Evolutionary conservation across 192 early-diverging fungal genomes (phyloP), one percentile per base, ranked within the genome.

Genomic region (Piromyces finnis): DNA sequence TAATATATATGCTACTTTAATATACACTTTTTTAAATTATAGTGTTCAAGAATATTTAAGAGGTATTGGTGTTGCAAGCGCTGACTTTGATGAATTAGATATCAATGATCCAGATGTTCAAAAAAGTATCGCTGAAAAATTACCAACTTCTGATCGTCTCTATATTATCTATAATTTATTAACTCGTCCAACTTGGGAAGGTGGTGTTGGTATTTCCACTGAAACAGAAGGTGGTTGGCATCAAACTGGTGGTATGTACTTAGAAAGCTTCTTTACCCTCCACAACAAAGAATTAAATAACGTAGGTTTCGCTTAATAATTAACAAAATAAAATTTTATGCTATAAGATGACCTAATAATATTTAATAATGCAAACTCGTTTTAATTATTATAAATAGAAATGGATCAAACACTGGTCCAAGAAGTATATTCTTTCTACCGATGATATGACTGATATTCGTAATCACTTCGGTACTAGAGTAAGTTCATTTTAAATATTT

Each of bases 381-480:
- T n/a, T n/a, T n/a, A n/a, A n/a, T n/a, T n/a, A n/a, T n/a, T n/a
- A n/a, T 79, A 18, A 11, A 29, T 82, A 91, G 88, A 80, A 87
- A 32, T 98, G 96, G 96, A 86, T 96, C 41, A 86, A 89, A 79
- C 84, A 90, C 35, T 96, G 95, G 95, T 87, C 91, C 12, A 87
- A 88, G 81, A 94, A 95, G 82, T 95, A 92, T 93, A 79, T 93
- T 28, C 89, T 98, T 37, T 84, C 87, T 80, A 83, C 91, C 11
- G 80, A 88, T 6, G 95, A 96, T 82, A 80, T 98, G n/a, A 81
- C 85, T n/a, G 84, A 83, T 35, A 90, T 98, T 80, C 88, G 93
- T 79, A 89, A 92, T 80, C 90, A 95, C 79, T 93, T 94, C 88
- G 96, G 96, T 81, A 95, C 51, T 68, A 68, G 51, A 68, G 51